Evolutionary conservation across 352 stramenopile genomes (phyloP), one percentile per base, ranked within the genome.

Genomic region (Phytophthora multivora): DNA sequence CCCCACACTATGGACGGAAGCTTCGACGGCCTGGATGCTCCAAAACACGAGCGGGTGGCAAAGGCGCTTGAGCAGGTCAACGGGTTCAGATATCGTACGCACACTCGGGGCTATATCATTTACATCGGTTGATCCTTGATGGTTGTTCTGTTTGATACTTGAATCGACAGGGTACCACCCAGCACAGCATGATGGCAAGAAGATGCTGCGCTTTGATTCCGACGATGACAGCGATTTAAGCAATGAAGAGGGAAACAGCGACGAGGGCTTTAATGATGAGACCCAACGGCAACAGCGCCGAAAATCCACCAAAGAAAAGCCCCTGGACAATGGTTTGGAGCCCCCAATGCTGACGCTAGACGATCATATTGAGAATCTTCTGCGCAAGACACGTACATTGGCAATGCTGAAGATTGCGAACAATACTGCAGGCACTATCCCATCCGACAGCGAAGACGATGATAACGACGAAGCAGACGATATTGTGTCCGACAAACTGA

Each of bases 41-140:
- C 58, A 12, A 85, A 88, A 55, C 83, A 91, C 48, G 69, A 82
- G 51, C 80, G 83, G 39, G 83, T 91, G 26, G 59, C 63, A 23
- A 79, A 78, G 41, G 83, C 80, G 23, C 77, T 91, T 11, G 80
- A 89, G 53, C 83, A 91, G 56, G 72, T 89, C 66, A 91, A 91
- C 45, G 77, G 67, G 0, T 57, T 91, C 3, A 74, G 74, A 64
- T 90, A 91, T 51, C 77, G 83, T 90, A 66, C 23, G 73, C 19
- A 23, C 51, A 11, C 8, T 47, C 10, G 28, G 9, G n/a, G 4
- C 8, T 33, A 33, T 13, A 3, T 12, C 28, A 13, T 13, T 33
- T 13, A 33, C 9, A 33, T 33, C 28, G 28, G 13, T 33, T 33
- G 28, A 33, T 33, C 28, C 7, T 13, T 59, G 26, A 59, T n/a